Percentiles rank a stretch among this genome's conserved stretches.
phyloP scores from a whole-genome alignment of 495 filamentous ascomycete species.

The Hypomontagnella submonticulosa region DNA sequence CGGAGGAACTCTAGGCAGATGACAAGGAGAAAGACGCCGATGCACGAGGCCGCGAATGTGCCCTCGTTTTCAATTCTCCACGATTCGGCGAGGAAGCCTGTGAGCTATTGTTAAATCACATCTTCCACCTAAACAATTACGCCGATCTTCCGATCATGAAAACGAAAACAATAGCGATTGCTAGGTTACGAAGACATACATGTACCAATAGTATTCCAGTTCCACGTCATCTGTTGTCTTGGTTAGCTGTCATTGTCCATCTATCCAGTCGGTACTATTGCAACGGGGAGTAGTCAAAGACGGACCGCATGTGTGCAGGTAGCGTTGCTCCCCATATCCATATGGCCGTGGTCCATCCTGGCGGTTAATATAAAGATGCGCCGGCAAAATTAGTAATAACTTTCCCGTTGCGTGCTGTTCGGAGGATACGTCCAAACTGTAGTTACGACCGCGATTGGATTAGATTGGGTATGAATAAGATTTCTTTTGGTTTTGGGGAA shows the following conservation, averaged over 20 bases:
- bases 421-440: constrained; percentile 22
- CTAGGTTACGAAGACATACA: constrained; percentile 43
- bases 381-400: constrained; percentile 32
- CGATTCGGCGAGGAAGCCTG: constrained; percentile 57
- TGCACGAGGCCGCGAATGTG: constrained; percentile 67
- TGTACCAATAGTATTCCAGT: constrained; percentile 66
- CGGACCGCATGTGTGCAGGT: constrained; percentile 36
- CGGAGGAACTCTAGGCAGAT: constrained; percentile 64
- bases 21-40: constrained; percentile 66
- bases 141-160: constrained; percentile 1
- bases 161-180: not conserved
- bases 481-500: not conserved
- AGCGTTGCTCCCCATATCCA: constrained; percentile 32
- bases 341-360: constrained; percentile 37
- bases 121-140: not conserved
- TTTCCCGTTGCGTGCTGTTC: constrained; percentile 31
- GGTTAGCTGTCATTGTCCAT: constrained; percentile 24
- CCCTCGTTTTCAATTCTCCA: constrained; percentile 61
- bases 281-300: constrained; percentile 19
- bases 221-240: constrained; percentile 65
- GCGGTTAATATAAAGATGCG: constrained; percentile 32
- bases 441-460: constrained; percentile 12
- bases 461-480: not conserved
- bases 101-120: constrained; percentile 16
- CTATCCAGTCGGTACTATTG: constrained; percentile 26